Conservation (phyloP, 1,284 basidiomycete genomes). For the Microstroma glucosiphilum region DNA sequence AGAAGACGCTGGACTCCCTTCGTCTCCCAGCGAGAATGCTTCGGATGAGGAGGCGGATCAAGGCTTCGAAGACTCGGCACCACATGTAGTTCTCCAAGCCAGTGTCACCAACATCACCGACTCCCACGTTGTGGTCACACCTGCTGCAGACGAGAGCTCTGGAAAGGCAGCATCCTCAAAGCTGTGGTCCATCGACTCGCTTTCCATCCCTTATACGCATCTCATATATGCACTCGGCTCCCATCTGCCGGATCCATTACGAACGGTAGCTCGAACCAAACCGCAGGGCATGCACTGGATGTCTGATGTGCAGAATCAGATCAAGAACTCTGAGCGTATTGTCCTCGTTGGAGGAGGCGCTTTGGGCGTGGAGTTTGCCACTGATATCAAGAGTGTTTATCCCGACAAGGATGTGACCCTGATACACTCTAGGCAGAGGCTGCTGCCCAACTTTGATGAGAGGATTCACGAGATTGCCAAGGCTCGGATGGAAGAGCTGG, state of each 20-base stretch:
- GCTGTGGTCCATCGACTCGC: constrained; percentile 45
- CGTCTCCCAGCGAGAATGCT: constrained; percentile 5
- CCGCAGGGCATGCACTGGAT: constrained; percentile 40
- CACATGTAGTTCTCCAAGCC: constrained; percentile 45
- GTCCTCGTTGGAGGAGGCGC: constrained; percentile 49
- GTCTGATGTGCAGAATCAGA: constrained; percentile 31
- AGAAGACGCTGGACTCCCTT: not conserved
- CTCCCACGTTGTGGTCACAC: constrained; percentile 39
- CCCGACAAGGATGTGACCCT: constrained; percentile 38
- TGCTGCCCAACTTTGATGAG: constrained; percentile 47
- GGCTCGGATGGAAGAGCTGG: constrained; percentile 34
- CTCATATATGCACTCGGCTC: constrained; percentile 48
- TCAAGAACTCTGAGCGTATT: constrained; percentile 36
- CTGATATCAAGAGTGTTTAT: constrained; percentile 42
- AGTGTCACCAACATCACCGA: constrained; percentile 39
- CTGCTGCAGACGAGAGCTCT: constrained; percentile 9
- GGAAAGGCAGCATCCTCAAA: constrained; percentile 12
- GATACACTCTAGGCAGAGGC: constrained; percentile 44
- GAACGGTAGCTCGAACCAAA: constrained; percentile 38
- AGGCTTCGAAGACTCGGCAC: constrained; percentile 30
- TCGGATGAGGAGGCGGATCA: constrained; percentile 17
- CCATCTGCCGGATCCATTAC: constrained; percentile 47
- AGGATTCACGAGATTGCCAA: constrained; percentile 40
- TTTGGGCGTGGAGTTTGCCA: constrained; percentile 45
- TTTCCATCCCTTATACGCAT: constrained; percentile 46